phyloP scores from a whole-genome alignment of 805 yeast species.

The Starmerella bombicola region DNA sequence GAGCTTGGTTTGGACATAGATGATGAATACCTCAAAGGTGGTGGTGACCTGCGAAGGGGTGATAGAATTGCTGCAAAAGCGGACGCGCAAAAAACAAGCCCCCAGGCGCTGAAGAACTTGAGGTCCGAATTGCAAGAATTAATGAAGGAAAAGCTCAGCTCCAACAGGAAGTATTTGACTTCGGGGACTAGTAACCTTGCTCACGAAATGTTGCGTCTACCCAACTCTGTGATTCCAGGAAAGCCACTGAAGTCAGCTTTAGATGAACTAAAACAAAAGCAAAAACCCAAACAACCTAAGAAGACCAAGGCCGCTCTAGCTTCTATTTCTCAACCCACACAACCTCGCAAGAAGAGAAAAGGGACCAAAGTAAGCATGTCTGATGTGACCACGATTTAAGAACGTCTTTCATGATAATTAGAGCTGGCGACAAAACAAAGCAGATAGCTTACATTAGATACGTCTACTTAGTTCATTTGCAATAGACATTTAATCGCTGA shows the following conservation, averaged over 20 bases:
- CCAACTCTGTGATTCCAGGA: slow-evolving; percentile 19
- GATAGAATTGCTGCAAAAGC: slow-evolving; percentile 39
- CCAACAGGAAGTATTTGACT: slow-evolving; percentile 26
- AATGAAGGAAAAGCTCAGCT: slow-evolving; percentile 22
- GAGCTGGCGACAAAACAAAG: too few species aligned
- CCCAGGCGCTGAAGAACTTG: slow-evolving; percentile 8
- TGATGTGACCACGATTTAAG: background rate
- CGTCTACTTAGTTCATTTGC: too few species aligned
- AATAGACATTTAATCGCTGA: slow-evolving; percentile 38
- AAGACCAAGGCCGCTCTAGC: background rate
- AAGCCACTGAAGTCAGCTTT: slow-evolving; percentile 18
- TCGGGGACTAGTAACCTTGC: slow-evolving; percentile 28
- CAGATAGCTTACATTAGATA: background rate
- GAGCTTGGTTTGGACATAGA: slow-evolving; percentile 79
- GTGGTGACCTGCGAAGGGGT: slow-evolving; percentile 7
- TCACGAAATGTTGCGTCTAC: slow-evolving; percentile 22
- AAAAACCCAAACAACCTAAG: background rate
- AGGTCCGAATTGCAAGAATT: slow-evolving; percentile 23
- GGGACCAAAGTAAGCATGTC: background rate
- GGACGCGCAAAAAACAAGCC: slow-evolving; percentile 1
- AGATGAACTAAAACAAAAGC: slow-evolving; percentile 15
- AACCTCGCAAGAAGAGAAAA: background rate
- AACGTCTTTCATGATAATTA: too few species aligned
- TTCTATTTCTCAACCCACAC: background rate
- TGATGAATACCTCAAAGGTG: slow-evolving; percentile 29